Evolutionary conservation across 805 yeast genomes (phyloP).

Genomic region (Kuraishia cidri): DNA sequence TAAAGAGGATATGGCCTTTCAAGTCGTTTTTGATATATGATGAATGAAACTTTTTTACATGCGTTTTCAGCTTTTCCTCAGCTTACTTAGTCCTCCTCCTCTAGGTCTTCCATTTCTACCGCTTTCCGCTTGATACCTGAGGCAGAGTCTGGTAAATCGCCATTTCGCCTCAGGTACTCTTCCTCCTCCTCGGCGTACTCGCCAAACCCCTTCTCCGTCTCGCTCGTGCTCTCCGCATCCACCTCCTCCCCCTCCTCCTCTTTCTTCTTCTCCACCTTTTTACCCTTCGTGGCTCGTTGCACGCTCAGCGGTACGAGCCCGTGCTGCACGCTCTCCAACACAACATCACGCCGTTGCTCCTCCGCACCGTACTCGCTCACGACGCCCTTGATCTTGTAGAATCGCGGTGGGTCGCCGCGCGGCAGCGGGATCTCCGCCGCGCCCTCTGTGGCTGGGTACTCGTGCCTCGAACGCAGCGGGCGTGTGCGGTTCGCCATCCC

Average conservation of each 20-base stretch:
- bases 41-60: no score
- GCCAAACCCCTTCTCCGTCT: neutral
- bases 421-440: constrained; percentile 21
- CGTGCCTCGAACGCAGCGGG: constrained; percentile 15
- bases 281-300: no score
- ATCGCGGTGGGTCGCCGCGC: constrained; percentile 30
- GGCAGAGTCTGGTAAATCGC: neutral
- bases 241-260: neutral
- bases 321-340: constrained; percentile 3
- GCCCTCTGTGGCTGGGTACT: neutral
- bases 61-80: no score
- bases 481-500: constrained; percentile 18
- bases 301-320: constrained; percentile 12
- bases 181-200: constrained; percentile 11
- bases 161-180: constrained; percentile 6
- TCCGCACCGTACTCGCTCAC: constrained; percentile 6
- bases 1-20: no score
- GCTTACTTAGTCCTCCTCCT: no score
- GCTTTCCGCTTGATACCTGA: constrained; percentile 2
- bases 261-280: constrained; percentile 1
- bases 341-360: constrained; percentile 5
- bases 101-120: constrained; percentile 4
- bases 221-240: neutral
- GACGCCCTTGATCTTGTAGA: constrained; percentile 27
- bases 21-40: no score